phyloP scores from a whole-genome alignment of 2,329 filamentous ascomycete species.

The Aspergillus felis region DNA sequence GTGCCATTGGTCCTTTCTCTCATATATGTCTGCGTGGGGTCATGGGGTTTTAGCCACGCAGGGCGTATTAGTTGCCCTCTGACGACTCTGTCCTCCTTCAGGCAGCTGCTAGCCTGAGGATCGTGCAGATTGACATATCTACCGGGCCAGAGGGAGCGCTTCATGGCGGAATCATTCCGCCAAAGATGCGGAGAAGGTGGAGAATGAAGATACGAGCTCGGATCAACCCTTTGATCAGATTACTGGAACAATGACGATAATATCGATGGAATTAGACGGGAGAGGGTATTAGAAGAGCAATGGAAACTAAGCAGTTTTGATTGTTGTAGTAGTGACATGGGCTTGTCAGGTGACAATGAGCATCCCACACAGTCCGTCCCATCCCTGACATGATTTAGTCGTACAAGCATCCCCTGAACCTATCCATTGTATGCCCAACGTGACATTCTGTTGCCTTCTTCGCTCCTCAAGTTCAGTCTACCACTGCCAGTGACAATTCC shows the following conservation, averaged over 20 bases:
- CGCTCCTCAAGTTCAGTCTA: conserved; percentile 3
- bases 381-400: not conserved
- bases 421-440: not conserved
- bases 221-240: not conserved
- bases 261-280: no score
- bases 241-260: not conserved
- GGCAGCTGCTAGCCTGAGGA: not conserved
- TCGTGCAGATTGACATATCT: not conserved
- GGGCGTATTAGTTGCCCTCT: not conserved
- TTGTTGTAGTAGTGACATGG: not conserved
- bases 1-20: not conserved
- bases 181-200: not conserved
- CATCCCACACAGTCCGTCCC: not conserved
- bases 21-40: not conserved
- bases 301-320: not conserved
- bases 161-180: not conserved
- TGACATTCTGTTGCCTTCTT: not conserved
- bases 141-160: not conserved
- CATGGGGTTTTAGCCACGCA: not conserved
- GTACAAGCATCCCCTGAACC: not conserved
- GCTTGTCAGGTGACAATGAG: not conserved
- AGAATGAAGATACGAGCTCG: not conserved
- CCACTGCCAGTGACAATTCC: conserved; percentile 1
- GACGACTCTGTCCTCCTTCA: not conserved
- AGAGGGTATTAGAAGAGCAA: not conserved